Conservation (phyloP, 768 basidiomycete species). For the Xerocomellus amylosporus region DNA sequence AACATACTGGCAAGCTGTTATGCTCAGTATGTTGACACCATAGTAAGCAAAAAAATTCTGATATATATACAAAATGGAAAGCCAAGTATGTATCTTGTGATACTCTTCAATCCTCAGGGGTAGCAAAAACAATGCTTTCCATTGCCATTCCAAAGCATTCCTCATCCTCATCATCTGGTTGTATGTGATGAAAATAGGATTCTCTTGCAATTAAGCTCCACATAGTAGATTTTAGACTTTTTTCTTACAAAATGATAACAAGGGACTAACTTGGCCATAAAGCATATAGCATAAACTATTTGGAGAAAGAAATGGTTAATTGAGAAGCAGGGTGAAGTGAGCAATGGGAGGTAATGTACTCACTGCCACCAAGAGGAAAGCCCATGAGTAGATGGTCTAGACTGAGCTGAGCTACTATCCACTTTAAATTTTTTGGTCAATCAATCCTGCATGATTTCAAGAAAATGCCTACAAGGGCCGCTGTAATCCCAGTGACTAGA, state of each 20-base stretch:
- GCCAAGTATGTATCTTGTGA: too few species aligned
- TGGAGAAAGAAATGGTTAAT: neutral
- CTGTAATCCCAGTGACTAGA: conserved; percentile 10
- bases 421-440: conserved; percentile 10
- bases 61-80: too few species aligned
- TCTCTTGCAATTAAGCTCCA: conserved; percentile 27
- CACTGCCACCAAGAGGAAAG: conserved; percentile 27
- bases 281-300: conserved; percentile 28
- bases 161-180: neutral
- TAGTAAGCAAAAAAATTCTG: neutral
- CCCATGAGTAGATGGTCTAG: conserved; percentile 19
- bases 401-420: conserved; percentile 18
- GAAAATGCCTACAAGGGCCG: conserved; percentile 18
- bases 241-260: neutral
- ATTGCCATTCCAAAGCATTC: neutral
- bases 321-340: neutral
- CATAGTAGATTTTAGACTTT: neutral
- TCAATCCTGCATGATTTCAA: neutral
- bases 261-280: conserved; percentile 28
- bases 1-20: too few species aligned
- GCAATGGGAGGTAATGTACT: neutral
- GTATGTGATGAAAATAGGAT: conserved; percentile 21
- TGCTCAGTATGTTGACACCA: too few species aligned
- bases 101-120: neutral
- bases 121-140: conserved; percentile 8